Evolutionary conservation across 352 stramenopile genomes (phyloP).

Genomic region (Globisporangium spinosum): DNA sequence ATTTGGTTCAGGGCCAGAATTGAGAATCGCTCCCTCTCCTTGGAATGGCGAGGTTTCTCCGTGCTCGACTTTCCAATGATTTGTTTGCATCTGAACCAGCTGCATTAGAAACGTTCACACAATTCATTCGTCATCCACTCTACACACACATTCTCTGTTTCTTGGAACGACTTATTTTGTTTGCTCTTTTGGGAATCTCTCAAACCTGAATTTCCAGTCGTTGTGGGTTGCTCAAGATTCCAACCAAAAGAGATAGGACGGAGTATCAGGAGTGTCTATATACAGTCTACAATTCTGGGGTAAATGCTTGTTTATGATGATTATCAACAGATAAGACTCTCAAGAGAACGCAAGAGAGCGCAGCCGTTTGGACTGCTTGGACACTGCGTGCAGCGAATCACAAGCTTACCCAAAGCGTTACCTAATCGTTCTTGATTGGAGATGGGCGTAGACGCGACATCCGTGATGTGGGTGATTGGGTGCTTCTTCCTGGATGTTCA

Average conservation of each 20-base stretch:
- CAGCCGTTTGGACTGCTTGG: neutral
- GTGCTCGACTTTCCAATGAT: neutral
- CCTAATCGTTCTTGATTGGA: constrained; percentile 4
- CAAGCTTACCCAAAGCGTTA: neutral
- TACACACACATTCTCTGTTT: neutral
- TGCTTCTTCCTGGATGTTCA: constrained; percentile 4
- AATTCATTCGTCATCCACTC: neutral
- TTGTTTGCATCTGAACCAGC: neutral
- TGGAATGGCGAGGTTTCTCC: neutral
- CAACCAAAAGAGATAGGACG: neutral
- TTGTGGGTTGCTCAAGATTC: neutral
- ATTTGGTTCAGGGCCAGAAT: neutral
- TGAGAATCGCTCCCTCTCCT: neutral
- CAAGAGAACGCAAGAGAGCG: neutral
- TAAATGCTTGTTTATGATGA: neutral
- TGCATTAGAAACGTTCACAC: neutral
- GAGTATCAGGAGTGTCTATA: neutral
- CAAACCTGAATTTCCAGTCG: neutral
- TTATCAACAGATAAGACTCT: neutral
- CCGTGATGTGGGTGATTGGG: neutral
- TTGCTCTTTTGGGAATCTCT: neutral
- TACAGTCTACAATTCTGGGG: neutral
- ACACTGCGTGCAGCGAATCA: neutral
- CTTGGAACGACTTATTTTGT: neutral
- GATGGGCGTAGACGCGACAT: constrained; percentile 5